Base-by-base conservation (phyloP, 2,329 filamentous ascomycete species). In the Akanthomyces lecanii region DNA sequence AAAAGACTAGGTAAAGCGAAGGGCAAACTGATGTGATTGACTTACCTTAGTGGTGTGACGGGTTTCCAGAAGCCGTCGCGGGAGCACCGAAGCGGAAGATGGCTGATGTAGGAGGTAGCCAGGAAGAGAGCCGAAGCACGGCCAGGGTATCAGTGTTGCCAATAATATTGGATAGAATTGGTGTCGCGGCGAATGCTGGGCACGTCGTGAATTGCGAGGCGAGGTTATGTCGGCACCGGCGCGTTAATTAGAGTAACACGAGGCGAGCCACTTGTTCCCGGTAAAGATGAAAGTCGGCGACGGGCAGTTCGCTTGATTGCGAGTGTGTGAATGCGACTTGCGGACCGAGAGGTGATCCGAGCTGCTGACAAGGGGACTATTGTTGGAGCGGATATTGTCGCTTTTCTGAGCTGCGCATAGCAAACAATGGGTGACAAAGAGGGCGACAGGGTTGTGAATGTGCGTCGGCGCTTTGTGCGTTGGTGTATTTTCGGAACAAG, bases 161-260 rank as follows among this genome's bases (percentile, higher is more conserved):
- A 75, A 72, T 74, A 72, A 68, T 71, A 68, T 72, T 70, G 69
- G 66, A 64, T 60, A 71, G 71, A 72, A 70, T 73, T 69, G 72
- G 68, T 66, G 66, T 65, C 65, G 67, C 66, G 67, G 70, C 66
- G 67, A 66, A 67, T 65, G 65, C 63, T 65, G 65, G 65, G 67
- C 63, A 65, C 68, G 67, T 69, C 65, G 70, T 67, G 65, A 66
- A 62, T 68, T 67, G 71, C 68, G 67, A 72, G 69, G 67, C 69
- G 71, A 71, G 65, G 70, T 67, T 65, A 59, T 64, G 65, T 73
- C 73, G 72, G 69, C 69, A 75, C 73, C 73, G 66, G 66, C 65
- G 72, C 68, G 71, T 71, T 72, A 70, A 66, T 55, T 38, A 51
- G 68, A 67, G 72, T 68, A 69, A 71, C 71, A 74, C 72, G 71